Conservation (phyloP, 257 asterid species). For the Solanum medicagineum region DNA sequence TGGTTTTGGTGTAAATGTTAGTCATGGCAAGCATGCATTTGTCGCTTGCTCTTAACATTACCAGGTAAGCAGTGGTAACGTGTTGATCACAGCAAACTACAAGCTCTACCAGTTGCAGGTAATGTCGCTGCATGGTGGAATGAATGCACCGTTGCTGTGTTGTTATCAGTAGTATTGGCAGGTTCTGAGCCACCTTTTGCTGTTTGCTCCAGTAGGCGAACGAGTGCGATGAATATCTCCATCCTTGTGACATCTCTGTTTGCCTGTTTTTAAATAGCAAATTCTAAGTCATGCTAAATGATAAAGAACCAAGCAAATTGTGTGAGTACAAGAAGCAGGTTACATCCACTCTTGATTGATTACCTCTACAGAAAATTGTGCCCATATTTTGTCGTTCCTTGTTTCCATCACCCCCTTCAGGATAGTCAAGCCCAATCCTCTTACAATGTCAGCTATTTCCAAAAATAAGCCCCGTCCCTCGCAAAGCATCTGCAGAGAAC, state of each 20-base stretch:
- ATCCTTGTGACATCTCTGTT: conserved; percentile 84
- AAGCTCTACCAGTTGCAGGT: conserved; percentile 32
- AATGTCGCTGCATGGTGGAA: conserved; percentile 21
- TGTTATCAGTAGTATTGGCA: conserved; percentile 11
- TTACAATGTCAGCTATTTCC: conserved; percentile 85
- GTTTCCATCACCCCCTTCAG: conserved; percentile 90
- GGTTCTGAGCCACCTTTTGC: conserved; percentile 19
- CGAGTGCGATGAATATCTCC: conserved; percentile 75
- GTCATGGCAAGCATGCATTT: conserved; percentile 34
- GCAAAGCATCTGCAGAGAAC: conserved; percentile 58
- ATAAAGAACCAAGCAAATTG: neutral
- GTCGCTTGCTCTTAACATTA: conserved; percentile 39
- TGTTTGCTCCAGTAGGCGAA: conserved; percentile 67
- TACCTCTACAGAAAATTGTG: conserved; percentile 88
- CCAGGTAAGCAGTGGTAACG: conserved; percentile 4
- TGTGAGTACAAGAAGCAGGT: neutral
- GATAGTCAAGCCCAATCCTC: conserved; percentile 82
- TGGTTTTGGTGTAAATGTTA: conserved; percentile 21
- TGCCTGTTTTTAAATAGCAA: conserved; percentile 39
- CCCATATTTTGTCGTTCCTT: conserved; percentile 75
- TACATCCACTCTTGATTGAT: neutral
- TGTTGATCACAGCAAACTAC: conserved; percentile 18
- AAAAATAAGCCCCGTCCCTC: conserved; percentile 78
- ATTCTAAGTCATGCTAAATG: neutral
- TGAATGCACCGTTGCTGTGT: conserved; percentile 19